Base-by-base conservation (phyloP, 208 protist species). In the Angomonas desouzai region DNA sequence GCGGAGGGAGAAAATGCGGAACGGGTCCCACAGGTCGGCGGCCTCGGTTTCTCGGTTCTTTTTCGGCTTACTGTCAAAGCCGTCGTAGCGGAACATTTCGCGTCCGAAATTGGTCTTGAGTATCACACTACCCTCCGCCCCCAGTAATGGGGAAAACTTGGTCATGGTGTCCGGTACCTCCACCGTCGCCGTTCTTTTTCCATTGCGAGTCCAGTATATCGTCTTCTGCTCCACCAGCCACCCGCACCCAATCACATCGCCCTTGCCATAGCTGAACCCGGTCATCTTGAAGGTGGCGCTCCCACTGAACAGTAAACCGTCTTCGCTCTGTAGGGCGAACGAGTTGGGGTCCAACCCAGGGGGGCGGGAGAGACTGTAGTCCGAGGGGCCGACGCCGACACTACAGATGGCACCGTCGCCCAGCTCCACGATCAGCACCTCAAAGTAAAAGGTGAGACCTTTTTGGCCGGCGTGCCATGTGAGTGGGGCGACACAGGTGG, bases 191-290 rank as follows among this genome's bases (percentile, higher is more conserved):
- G 94, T 68, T 27, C 81, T 33, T 23, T 67, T 82, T 28, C 92
- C 92, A 68, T 97, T 95, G 10, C 79, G 69, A 1, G 89, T 96
- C 87, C 87, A 97, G 60, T 77, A 97, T 29, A 94, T 55, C 40
- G 85, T 74, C 27, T 55, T 67, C 20, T 61, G 64, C 25, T 79
- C 81, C 18, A 59, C 67, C 55, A 81, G 74, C 85, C 88, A 91
- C 25, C 92, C 92, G 63, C 92, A 97, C 9, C 92, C 92, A 3
- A 94, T 80, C 13, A 91, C 81, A 65, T 96, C 87, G 27, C 90
- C 92, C 30, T 83, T 72, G 20, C 66, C 64, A 64, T 91, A 94
- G 3, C 66, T 83, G 27, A 53, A 83, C 20, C 87, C 89, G 10
- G 75, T 79, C 0, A 72, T 53, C 23, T 79, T 73, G 22, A 74